These are phyloP conservation scores for Zymoseptoria ardabiliae DNA, from an alignment of 2,329 filamentous ascomycete species.

Conservation along the genomic window DNA sequence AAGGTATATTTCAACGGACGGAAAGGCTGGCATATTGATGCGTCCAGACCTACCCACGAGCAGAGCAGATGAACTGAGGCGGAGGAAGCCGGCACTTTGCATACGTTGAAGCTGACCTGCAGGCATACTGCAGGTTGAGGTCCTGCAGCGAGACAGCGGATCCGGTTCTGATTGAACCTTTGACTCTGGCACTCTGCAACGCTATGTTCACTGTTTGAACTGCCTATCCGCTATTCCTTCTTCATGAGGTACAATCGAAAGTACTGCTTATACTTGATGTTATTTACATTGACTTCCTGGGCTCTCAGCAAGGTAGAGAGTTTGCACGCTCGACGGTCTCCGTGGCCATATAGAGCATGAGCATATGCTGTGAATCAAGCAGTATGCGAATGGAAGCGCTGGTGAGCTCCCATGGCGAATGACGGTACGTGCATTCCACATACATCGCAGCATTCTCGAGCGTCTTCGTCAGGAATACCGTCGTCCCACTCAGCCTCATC, in stretches of 20 bases:
- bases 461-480: slow-evolving; percentile 12
- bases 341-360: not conserved
- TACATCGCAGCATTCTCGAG: slow-evolving; percentile 33
- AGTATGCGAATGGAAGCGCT: slow-evolving; percentile 39
- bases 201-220: not conserved
- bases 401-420: slow-evolving; percentile 54
- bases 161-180: not conserved
- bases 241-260: not conserved
- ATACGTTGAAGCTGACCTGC: not conserved
- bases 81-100: not conserved
- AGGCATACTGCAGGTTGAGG: not conserved
- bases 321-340: not conserved
- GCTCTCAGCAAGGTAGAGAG: too few species aligned
- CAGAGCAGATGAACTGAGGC: not conserved
- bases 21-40: too few species aligned
- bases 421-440: slow-evolving; percentile 50
- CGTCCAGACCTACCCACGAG: not conserved
- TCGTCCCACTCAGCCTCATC: slow-evolving; percentile 16
- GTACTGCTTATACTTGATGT: not conserved
- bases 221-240: not conserved
- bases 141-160: not conserved
- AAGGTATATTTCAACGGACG: too few species aligned
- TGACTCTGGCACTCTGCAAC: not conserved
- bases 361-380: not conserved
- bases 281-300: not conserved